Base-by-base conservation (phyloP, 2,329 filamentous ascomycete genomes). In the Metarhizium robertsii region DNA sequence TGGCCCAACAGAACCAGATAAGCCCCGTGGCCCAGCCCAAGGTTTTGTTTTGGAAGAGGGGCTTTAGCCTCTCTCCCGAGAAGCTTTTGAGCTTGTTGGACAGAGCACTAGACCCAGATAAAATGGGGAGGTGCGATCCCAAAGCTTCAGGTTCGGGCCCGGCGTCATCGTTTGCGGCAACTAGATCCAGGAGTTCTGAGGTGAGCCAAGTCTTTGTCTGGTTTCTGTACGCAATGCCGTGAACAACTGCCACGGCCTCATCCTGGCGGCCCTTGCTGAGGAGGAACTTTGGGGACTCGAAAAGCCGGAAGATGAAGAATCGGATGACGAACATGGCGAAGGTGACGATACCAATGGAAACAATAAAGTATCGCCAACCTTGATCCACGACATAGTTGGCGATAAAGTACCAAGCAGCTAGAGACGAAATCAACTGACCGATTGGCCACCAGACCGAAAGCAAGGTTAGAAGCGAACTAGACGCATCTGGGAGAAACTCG, bases 371-470 rank as follows among this genome's bases (percentile, higher is more conserved):
- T 25, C 90, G 79, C 90, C 90, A 95, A 46, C 88, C 89, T 71
- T 87, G 79, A 49, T 87, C 77, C 4, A 77, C 75, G 8, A 82
- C 83, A 74, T 80, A 88, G 60, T 81, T 80, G 32, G 85, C 82
- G 55, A 94, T 85, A 61, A 86, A 89, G 49, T 78, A 86, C 89
- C 88, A 92, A 6, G 86, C 88, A 50, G 89, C 75, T 5, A 88
- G 70, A 2, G 84, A 86, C 2, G 87, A 84, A 55, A 86, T 79
- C 7, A 95, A 76, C 65, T 94, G 88, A 6, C 90, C 90, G 18
- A 95, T 72, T 0, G 90, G 88, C 89, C 90, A 95, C 86, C 88
- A 94, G 7, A 91, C 81, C 6, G 87, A 90, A n/a, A 95, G 76
- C 50, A 92, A 76, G 0, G 89, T 94, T 34, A 94, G 74, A 14